Percentiles rank a stretch among this genome's conserved stretches.
These are phyloP conservation scores for Rhodotorula taiwanensis DNA, from an alignment of 768 basidiomycete genomes.

Conservation along the genomic window DNA sequence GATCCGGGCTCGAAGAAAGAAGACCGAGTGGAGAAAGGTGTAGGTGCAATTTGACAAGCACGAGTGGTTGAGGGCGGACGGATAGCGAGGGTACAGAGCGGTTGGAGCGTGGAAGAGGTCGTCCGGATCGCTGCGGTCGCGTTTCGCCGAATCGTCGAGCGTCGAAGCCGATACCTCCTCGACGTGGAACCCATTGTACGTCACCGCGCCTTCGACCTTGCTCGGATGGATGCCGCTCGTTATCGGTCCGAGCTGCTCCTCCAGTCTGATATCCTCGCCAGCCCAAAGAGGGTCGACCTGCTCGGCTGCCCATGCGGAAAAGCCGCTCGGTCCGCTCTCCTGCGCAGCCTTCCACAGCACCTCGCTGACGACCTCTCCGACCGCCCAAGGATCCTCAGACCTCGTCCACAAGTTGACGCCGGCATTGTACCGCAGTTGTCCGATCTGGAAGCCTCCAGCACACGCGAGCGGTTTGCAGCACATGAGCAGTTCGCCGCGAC, in stretches of 20 bases:
- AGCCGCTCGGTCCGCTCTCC: too few species aligned
- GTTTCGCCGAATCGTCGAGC: background rate
- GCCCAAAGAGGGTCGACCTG: conserved; percentile 9
- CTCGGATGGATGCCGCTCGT: background rate
- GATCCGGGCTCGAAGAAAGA: conserved; percentile 63
- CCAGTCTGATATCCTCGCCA: background rate
- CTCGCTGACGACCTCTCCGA: conserved; percentile 10
- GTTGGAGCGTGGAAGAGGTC: conserved; percentile 76
- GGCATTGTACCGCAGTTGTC: conserved; percentile 52
- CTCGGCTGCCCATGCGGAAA: conserved; percentile 42
- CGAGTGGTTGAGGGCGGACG: conserved; percentile 80
- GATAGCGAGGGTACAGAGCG: conserved; percentile 60
- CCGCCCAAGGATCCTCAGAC: conserved; percentile 16
- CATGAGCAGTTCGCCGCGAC: conserved; percentile 1
- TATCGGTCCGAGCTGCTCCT: background rate
- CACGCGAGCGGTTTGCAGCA: background rate
- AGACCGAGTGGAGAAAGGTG: conserved; percentile 67
- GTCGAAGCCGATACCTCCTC: conserved; percentile 1
- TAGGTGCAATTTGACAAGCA: conserved; percentile 70
- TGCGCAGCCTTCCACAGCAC: conserved; percentile 45
- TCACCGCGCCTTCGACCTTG: conserved; percentile 42
- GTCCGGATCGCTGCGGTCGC: background rate
- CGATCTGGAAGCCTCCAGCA: background rate
- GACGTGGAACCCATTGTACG: conserved; percentile 18
- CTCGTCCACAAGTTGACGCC: conserved; percentile 11